Percentiles rank a stretch among this genome's conserved stretches.
Evolutionary conservation across 768 basidiomycete species (phyloP).

Genomic region (Ramaria sp.): DNA sequence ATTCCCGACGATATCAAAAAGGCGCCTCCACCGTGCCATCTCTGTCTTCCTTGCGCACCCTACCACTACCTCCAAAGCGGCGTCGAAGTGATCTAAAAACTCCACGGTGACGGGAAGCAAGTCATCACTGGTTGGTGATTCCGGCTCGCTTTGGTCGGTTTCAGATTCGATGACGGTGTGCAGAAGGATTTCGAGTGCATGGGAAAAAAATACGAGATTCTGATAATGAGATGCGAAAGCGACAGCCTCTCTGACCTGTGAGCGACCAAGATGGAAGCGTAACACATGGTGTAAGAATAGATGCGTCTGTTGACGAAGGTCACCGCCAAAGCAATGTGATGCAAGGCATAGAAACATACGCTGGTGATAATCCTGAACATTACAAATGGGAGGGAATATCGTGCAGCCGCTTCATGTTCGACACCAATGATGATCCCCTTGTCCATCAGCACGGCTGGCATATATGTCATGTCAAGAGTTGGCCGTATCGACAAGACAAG

Average conservation of each 20-base stretch:
- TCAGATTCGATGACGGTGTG: slow-evolving; percentile 91
- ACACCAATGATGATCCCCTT: slow-evolving; percentile 97
- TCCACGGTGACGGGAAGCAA: slow-evolving; percentile 64
- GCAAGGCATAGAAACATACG: slow-evolving; percentile 33
- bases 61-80: slow-evolving; percentile 84
- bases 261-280: slow-evolving; percentile 62
- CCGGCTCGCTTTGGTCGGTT: slow-evolving; percentile 19
- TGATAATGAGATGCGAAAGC: slow-evolving; percentile 80
- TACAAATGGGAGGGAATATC: slow-evolving; percentile 72
- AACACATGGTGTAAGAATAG: slow-evolving; percentile 91
- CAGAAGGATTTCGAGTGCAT: slow-evolving; percentile 88
- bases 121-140: slow-evolving; percentile 20
- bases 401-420: slow-evolving; percentile 74
- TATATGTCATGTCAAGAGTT: slow-evolving; percentile 4
- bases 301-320: slow-evolving; percentile 50
- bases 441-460: slow-evolving; percentile 90
- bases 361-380: slow-evolving; percentile 89
- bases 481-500: not conserved
- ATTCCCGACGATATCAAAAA: slow-evolving; percentile 86
- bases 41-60: slow-evolving; percentile 96
- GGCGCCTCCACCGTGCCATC: slow-evolving; percentile 75
- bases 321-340: not conserved
- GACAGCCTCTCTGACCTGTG: slow-evolving; percentile 66
- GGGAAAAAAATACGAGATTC: slow-evolving; percentile 83
- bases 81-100: slow-evolving; percentile 92